These are phyloP conservation scores for Pseudogymnoascus sp. DNA, from an alignment of 2,329 filamentous ascomycete genomes.

Conservation along the genomic window DNA sequence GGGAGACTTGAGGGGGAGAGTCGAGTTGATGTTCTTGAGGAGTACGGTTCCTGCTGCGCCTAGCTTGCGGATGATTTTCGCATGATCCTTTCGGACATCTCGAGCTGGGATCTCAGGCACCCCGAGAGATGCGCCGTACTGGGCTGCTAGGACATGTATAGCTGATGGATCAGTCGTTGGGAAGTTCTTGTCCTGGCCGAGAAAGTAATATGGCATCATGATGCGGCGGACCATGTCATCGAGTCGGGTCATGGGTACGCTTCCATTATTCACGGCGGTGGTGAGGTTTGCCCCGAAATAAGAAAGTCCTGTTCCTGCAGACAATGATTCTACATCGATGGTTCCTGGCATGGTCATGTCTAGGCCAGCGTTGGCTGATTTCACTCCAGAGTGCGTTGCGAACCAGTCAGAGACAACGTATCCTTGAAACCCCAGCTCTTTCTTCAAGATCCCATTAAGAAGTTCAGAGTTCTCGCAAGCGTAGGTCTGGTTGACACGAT, in stretches of 20 bases:
- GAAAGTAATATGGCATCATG: conserved; percentile 45
- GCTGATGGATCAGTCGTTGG: conserved; percentile 39
- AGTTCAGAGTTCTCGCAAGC: conserved; percentile 42
- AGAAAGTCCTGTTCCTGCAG: not conserved
- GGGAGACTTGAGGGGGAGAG: conserved; percentile 31
- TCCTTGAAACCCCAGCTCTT: conserved; percentile 45
- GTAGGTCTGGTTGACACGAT: conserved; percentile 45
- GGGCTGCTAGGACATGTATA: conserved; percentile 37
- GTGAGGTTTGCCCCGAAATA: conserved; percentile 27
- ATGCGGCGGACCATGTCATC: conserved; percentile 63
- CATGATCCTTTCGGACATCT: conserved; percentile 44
- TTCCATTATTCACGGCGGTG: conserved; percentile 55
- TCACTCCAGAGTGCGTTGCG: conserved; percentile 39
- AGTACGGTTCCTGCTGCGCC: conserved; percentile 55
- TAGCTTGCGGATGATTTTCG: conserved; percentile 35
- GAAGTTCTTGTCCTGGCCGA: conserved; percentile 43
- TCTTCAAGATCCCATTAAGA: conserved; percentile 43
- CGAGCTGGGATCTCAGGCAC: conserved; percentile 32
- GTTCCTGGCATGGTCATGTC: conserved; percentile 42
- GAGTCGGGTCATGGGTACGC: conserved; percentile 56
- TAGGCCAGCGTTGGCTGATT: conserved; percentile 37
- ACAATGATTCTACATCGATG: not conserved
- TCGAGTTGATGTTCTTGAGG: conserved; percentile 62
- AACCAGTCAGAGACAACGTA: conserved; percentile 41
- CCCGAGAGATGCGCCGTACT: conserved; percentile 43